These are phyloP conservation scores for Neolentinus lepideus DNA, from an alignment of 1,284 basidiomycete genomes.

Conservation along the genomic window DNA sequence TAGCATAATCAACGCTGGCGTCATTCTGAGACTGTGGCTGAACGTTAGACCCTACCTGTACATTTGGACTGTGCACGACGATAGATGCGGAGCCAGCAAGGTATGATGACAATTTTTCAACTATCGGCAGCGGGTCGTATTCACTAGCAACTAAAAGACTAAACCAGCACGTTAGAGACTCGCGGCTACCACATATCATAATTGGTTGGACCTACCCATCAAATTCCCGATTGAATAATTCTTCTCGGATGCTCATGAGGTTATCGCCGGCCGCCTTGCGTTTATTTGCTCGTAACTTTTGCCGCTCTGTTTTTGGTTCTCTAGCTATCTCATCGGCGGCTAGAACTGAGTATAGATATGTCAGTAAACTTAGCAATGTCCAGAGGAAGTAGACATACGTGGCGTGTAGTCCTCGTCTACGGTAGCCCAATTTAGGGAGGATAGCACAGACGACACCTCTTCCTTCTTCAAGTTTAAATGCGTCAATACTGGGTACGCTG, in stretches of 20 bases:
- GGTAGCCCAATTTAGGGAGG: constrained; percentile 89
- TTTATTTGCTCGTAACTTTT: constrained; percentile 63
- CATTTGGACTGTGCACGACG: constrained; percentile 80
- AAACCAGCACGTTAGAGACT: constrained; percentile 2
- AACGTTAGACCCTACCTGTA: constrained; percentile 47
- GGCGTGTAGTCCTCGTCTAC: constrained; percentile 74
- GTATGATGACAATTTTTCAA: constrained; percentile 70
- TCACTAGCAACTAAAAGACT: constrained; percentile 81
- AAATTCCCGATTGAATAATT: constrained; percentile 84
- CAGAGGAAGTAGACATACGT: constrained; percentile 28
- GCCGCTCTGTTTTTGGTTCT: constrained; percentile 53
- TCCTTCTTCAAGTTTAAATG: constrained; percentile 83
- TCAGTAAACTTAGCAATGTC: background rate
- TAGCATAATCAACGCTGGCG: constrained; percentile 2
- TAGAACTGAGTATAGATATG: constrained; percentile 26
- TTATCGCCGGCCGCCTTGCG: constrained; percentile 57
- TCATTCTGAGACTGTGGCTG: background rate
- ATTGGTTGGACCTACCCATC: constrained; percentile 71
- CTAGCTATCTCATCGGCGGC: constrained; percentile 37
- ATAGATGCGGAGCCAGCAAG: constrained; percentile 83
- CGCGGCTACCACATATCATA: background rate
- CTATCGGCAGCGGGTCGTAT: constrained; percentile 82
- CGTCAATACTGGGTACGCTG: constrained; percentile 80
- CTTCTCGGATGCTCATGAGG: constrained; percentile 62
- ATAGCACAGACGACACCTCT: constrained; percentile 46